Evolutionary conservation across 2,329 filamentous ascomycete species (phyloP), one percentile per base, ranked within the genome.

Genomic region (Ophiostoma ips): DNA sequence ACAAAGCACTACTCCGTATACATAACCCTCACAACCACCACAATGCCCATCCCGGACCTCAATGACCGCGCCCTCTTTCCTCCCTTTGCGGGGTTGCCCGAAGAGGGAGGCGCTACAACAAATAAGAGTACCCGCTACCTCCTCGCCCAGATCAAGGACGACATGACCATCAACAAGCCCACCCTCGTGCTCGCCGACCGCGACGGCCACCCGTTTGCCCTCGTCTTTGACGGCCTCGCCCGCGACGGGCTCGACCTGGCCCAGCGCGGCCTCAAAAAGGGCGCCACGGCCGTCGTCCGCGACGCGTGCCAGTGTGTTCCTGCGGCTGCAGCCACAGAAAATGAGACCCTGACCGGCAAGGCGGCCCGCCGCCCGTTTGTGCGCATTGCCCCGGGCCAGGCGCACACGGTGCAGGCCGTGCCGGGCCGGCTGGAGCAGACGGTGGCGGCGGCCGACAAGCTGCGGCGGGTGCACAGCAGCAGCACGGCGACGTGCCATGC

Each of bases 121-220:
- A n/a, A n/a, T n/a, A n/a, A n/a, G n/a, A n/a, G n/a, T n/a, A n/a
- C 18, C 37, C 24, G 43, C 45, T n/a, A 44, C 45, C 64, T 72
- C 35, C 61, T 73, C 12, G 70, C 66, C 36, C 65, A 71, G 50
- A 61, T 72, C 50, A 67, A 67, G 52, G 64, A 72, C 53, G 64
- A 72, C 60, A 68, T 67, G 60, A 69, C 71, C 37, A 70, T 74
- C 55, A 72, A 64, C 18, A 68, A 72, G 54, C 71, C 71, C 6
- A 74, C 71, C 4, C 64, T 73, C 1, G 67, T 73, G 48, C 64
- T 65, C 16, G 60, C 61, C 33, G 71, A 74, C 62, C 59, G 63
- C 34, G 54, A 57, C 37, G 61, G 62, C 37, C 55, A 58, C 18
- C 61, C 67, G 33, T 72, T 73, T 55, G 71, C 71, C 3, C 62